Evolutionary conservation across 1,284 basidiomycete genomes (phyloP).

Genomic region (Rhodotorula sp.): DNA sequence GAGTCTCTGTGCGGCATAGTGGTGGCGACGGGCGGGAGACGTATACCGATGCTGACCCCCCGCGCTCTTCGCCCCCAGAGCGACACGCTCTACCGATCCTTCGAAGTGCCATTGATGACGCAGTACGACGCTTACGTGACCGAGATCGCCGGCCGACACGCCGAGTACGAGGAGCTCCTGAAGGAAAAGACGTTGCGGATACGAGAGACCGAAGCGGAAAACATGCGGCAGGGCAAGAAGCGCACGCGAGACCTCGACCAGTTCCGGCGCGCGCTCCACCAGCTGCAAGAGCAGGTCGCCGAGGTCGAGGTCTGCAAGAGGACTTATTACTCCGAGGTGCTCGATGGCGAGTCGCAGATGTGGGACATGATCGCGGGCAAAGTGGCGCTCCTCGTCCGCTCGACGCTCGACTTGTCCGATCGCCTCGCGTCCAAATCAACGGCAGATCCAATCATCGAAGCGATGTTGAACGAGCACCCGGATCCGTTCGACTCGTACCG

Average conservation of each 20-base stretch:
- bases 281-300: slow-evolving; percentile 44
- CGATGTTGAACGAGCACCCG: slow-evolving; percentile 49
- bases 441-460: slow-evolving; percentile 51
- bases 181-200: slow-evolving; percentile 42
- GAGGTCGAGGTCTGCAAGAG: slow-evolving; percentile 43
- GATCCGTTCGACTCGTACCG: slow-evolving; percentile 51
- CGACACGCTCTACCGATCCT: slow-evolving; percentile 43
- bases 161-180: slow-evolving; percentile 42
- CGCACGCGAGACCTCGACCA: slow-evolving; percentile 41
- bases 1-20: not conserved
- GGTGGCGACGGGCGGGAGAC: not conserved
- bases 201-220: slow-evolving; percentile 43
- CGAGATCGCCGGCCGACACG: slow-evolving; percentile 38
- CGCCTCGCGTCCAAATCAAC: slow-evolving; percentile 50
- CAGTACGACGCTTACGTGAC: slow-evolving; percentile 41
- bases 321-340: slow-evolving; percentile 42
- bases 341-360: slow-evolving; percentile 38
- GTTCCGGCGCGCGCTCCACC: slow-evolving; percentile 42
- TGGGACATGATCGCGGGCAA: slow-evolving; percentile 43
- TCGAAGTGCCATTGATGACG: slow-evolving; percentile 43
- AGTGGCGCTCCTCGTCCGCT: slow-evolving; percentile 40
- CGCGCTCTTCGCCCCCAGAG: slow-evolving; percentile 27
- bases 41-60: not conserved
- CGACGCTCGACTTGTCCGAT: slow-evolving; percentile 46
- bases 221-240: slow-evolving; percentile 40